These are phyloP conservation scores for Teratosphaeria viscida DNA, from an alignment of 2,329 filamentous ascomycete genomes.

Conservation along the genomic window DNA sequence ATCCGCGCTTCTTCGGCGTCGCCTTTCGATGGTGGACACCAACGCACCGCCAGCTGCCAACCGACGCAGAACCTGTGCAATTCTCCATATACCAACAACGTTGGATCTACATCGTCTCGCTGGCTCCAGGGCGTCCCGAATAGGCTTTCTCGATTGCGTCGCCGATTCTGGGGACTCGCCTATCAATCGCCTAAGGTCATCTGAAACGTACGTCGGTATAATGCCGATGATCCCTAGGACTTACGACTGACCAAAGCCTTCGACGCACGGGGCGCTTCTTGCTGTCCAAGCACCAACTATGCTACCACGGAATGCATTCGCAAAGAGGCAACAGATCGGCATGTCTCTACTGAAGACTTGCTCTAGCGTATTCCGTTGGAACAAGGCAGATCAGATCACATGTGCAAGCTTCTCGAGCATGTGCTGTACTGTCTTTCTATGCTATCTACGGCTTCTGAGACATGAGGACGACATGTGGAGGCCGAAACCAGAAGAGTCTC, in stretches of 20 bases:
- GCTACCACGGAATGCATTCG: not conserved
- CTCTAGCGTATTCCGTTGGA: not conserved
- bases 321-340: not conserved
- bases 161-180: not conserved
- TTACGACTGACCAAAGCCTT: not conserved
- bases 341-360: not conserved
- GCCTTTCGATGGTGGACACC: too few relatives aligned
- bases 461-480: too few relatives aligned
- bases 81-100: not conserved
- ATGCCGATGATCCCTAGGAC: not conserved
- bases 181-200: not conserved
- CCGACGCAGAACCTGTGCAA: not conserved
- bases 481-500: not conserved
- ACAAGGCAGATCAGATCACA: too few relatives aligned
- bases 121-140: not conserved
- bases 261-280: not conserved
- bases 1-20: not conserved
- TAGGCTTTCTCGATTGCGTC: not conserved
- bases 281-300: not conserved
- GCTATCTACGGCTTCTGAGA: not conserved
- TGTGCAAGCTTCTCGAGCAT: not conserved
- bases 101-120: not conserved
- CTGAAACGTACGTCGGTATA: not conserved
- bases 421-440: not conserved
- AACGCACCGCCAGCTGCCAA: too few relatives aligned